phyloP scores from a whole-genome alignment of 2,329 filamentous ascomycete species.

The Calonectria crousiana region DNA sequence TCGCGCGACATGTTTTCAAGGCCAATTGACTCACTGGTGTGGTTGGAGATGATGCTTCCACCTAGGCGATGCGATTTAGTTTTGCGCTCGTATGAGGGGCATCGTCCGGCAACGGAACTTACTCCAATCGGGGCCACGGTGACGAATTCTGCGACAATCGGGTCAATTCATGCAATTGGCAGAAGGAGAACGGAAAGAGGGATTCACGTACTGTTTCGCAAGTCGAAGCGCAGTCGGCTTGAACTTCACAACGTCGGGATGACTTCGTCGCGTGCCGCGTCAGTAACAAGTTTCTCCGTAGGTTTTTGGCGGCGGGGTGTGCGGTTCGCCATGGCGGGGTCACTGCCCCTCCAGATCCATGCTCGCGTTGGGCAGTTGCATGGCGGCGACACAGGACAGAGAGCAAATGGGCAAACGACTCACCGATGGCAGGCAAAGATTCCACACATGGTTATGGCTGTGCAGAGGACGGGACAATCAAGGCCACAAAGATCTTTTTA shows the following conservation, averaged over 20 bases:
- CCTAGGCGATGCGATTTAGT: slow-evolving; percentile 64
- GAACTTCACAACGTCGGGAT: slow-evolving; percentile 96
- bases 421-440: slow-evolving; percentile 96
- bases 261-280: slow-evolving; percentile 59
- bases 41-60: slow-evolving; percentile 89
- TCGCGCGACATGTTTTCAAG: not conserved
- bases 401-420: slow-evolving; percentile 50
- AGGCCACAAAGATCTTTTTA: slow-evolving; percentile 16
- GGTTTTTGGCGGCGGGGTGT: slow-evolving; percentile 47
- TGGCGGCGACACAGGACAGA: not conserved
- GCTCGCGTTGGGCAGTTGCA: slow-evolving; percentile 24
- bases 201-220: slow-evolving; percentile 82
- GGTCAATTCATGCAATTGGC: slow-evolving; percentile 27
- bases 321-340: slow-evolving; percentile 24
- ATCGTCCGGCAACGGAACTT: slow-evolving; percentile 58
- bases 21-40: slow-evolving; percentile 79
- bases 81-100: slow-evolving; percentile 29
- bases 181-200: no score
- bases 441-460: slow-evolving; percentile 83
- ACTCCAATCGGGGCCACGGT: slow-evolving; percentile 99
- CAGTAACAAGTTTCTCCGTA: slow-evolving; percentile 11
- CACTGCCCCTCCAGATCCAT: slow-evolving; percentile 39
- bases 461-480: slow-evolving; percentile 6
- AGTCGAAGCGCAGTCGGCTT: slow-evolving; percentile 95
- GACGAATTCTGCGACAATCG: slow-evolving; percentile 76